phyloP scores from a whole-genome alignment of 2,329 filamentous ascomycete species.

The Pezicula radicicola region DNA sequence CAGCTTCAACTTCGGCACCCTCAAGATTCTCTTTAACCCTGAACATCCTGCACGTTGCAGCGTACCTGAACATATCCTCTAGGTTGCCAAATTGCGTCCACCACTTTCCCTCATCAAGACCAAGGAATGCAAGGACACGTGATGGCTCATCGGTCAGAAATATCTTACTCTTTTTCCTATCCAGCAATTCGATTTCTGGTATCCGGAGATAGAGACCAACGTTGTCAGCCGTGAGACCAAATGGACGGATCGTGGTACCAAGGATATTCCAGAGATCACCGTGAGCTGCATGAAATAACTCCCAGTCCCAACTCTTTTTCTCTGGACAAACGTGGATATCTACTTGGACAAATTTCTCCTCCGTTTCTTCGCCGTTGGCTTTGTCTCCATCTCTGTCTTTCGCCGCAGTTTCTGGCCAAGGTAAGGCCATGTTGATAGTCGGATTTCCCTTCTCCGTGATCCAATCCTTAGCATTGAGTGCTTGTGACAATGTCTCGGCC shows the following conservation, averaged over 20 bases:
- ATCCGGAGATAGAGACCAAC: slow-evolving; percentile 63
- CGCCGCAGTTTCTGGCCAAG: slow-evolving; percentile 39
- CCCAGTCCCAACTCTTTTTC: slow-evolving; percentile 52
- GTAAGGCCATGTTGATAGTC: slow-evolving; percentile 51
- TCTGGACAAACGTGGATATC: slow-evolving; percentile 58
- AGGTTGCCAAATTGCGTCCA: slow-evolving; percentile 50
- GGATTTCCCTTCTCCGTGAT: slow-evolving; percentile 28
- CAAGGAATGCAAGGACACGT: slow-evolving; percentile 59
- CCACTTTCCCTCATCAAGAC: slow-evolving; percentile 50
- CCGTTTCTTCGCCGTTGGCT: neutral
- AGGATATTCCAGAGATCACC: slow-evolving; percentile 70
- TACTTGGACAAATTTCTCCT: slow-evolving; percentile 57
- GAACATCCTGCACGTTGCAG: slow-evolving; percentile 56
- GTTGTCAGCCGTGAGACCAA: slow-evolving; percentile 66
- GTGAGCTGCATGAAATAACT: slow-evolving; percentile 65
- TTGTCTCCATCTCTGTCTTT: slow-evolving; percentile 6
- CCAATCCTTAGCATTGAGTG: slow-evolving; percentile 43
- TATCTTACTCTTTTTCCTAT: slow-evolving; percentile 53
- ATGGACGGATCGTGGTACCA: slow-evolving; percentile 58
- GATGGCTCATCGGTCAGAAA: slow-evolving; percentile 56
- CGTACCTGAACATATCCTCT: slow-evolving; percentile 61
- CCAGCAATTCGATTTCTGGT: slow-evolving; percentile 59
- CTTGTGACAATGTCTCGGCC: slow-evolving; percentile 30
- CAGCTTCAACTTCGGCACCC: slow-evolving; percentile 8
- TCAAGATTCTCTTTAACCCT: slow-evolving; percentile 34